Evolutionary conservation across 2,329 filamentous ascomycete species (phyloP), one percentile per base, ranked within the genome.

Genomic region (Arthrobotrys iridis): DNA sequence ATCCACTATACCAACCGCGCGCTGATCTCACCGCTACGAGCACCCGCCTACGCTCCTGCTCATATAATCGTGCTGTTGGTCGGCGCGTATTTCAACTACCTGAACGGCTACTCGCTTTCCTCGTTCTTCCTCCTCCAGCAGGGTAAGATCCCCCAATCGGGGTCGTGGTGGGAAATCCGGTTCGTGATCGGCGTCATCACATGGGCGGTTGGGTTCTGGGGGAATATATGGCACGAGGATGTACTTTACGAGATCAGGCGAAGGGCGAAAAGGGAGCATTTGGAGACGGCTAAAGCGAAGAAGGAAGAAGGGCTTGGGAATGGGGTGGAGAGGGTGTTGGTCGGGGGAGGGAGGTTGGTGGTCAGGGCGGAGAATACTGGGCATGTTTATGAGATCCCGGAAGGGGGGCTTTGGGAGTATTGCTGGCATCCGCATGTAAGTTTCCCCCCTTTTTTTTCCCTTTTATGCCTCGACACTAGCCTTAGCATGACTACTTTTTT

Each of bases 1-100:
- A 88, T 94, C 66, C 95, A 99, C 84, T 99, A 99, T 85, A 78
- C 88, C 80, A 96, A 99, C 85, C 92, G 95, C 77, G 93, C 95
- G 7, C 82, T 98, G 67, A 83, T 96, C 76, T 91, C 89, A 66
- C 94, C 95, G 1, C 84, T 96, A 70, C 85, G 94, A 83, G 88
- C 40, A 92, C 94, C 94, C 0, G 93, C 90, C 84, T 97, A 99
- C 91, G 93, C 93, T 3, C 94, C 94, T 6, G 91, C 97, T 78
- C 91, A 96, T 82, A 81, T 87, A 1, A 64, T 88, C 26, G 86
- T 97, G 77, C 90, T 90, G 84, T 6, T 84, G 55, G 82, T 84
- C 20, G 95, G 90, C 3, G 77, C 90, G 40, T 40, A 80, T 20
- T 98, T 97, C 84, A 95, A 99, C 82, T 80, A 96, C 77, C 81